A percentile compares a stretch with the other conserved stretches of the same genome.
Evolutionary conservation across 116 monocot genomes (phyloP).

Genomic region (Posidonia oceanica): DNA sequence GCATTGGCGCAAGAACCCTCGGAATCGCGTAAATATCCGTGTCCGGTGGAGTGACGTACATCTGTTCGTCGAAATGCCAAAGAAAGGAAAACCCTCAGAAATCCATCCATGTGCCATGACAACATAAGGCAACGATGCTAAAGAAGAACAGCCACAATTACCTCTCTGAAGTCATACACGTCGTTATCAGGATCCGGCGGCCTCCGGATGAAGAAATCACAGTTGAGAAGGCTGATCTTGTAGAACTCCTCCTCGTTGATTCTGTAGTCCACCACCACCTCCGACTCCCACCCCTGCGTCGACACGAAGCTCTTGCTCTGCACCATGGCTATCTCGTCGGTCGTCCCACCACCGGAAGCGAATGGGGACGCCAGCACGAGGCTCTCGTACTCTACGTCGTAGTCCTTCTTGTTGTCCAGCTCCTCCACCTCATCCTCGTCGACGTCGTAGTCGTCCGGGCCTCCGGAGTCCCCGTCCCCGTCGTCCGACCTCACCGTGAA

Average conservation of each 20-base stretch:
- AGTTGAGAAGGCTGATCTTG: slow-evolving; percentile 75
- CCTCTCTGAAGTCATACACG: slow-evolving; percentile 92
- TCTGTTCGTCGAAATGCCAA: slow-evolving; percentile 40
- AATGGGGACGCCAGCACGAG: slow-evolving; percentile 12
- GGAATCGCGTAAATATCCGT: slow-evolving; percentile 92
- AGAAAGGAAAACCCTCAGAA: neutral
- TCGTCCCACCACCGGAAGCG: neutral
- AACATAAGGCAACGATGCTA: neutral
- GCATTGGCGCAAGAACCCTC: slow-evolving; percentile 73
- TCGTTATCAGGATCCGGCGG: slow-evolving; percentile 81
- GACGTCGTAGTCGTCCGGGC: slow-evolving; percentile 63
- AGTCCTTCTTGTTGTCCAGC: slow-evolving; percentile 95
- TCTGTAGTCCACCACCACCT: slow-evolving; percentile 75
- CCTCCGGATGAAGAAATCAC: slow-evolving; percentile 87
- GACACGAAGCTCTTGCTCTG: slow-evolving; percentile 64
- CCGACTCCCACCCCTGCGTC: slow-evolving; percentile 69
- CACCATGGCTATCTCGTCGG: slow-evolving; percentile 42
- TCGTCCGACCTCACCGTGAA: slow-evolving; percentile 53
- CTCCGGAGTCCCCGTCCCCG: slow-evolving; percentile 50
- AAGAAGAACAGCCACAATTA: neutral
- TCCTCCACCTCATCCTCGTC: slow-evolving; percentile 81
- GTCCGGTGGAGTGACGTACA: slow-evolving; percentile 95
- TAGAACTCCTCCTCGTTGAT: slow-evolving; percentile 97
- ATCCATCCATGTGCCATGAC: neutral
- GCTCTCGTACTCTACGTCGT: slow-evolving; percentile 94